phyloP scores from a whole-genome alignment of 129 eudicot species.

The Solidago caesia region DNA sequence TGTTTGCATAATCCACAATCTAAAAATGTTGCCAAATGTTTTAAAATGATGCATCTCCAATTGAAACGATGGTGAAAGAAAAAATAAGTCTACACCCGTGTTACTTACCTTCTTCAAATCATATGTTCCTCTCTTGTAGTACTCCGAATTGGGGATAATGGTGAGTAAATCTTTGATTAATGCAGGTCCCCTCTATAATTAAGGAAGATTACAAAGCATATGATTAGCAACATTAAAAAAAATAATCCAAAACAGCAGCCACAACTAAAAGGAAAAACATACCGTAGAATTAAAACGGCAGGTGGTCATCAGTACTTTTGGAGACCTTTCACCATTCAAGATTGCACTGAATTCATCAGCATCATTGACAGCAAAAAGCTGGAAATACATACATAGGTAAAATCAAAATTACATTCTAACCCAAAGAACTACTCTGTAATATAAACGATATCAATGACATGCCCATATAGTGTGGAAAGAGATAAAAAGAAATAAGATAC shows the following conservation, averaged over 20 bases:
- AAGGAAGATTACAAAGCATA: background rate
- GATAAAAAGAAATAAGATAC: slow-evolving; percentile 19
- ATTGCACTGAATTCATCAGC: slow-evolving; percentile 81
- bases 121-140: slow-evolving; percentile 93
- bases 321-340: slow-evolving; percentile 44
- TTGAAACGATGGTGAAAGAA: background rate
- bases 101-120: slow-evolving; percentile 80
- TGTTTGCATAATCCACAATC: slow-evolving; percentile 85
- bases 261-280: slow-evolving; percentile 22
- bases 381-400: slow-evolving; percentile 19
- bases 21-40: slow-evolving; percentile 27
- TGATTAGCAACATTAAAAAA: slow-evolving; percentile 8
- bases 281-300: slow-evolving; percentile 87
- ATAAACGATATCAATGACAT: too few relatives aligned
- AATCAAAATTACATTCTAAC: background rate
- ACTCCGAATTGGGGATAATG: slow-evolving; percentile 76
- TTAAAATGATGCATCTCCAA: background rate
- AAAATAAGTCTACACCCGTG: background rate
- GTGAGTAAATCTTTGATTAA: slow-evolving; percentile 71
- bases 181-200: slow-evolving; percentile 83
- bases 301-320: slow-evolving; percentile 84
- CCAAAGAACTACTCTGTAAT: background rate
- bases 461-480: background rate
- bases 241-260: background rate
- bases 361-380: slow-evolving; percentile 88